phyloP scores from a whole-genome alignment of 805 yeast genomes.

The Starmerella bacillaris region DNA sequence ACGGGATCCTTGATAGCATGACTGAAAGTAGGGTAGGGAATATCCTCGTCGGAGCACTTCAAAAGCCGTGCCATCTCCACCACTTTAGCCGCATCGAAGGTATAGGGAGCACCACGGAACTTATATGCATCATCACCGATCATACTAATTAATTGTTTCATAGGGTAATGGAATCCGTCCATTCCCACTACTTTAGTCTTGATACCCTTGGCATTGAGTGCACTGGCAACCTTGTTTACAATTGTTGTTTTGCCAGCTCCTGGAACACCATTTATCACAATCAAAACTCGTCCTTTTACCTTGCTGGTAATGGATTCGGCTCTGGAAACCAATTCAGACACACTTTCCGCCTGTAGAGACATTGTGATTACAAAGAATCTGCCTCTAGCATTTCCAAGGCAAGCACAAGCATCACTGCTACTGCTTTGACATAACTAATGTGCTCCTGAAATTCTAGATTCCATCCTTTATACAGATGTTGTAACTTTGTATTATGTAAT shows the following conservation, averaged over 20 bases:
- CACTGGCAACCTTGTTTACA: slow-evolving; percentile 30
- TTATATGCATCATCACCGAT: slow-evolving; percentile 37
- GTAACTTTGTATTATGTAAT: no score
- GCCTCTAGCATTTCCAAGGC: no score
- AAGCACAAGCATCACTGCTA: no score
- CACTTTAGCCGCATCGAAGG: slow-evolving; percentile 49
- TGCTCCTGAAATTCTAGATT: no score
- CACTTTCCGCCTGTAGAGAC: no score
- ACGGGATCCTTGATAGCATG: slow-evolving; percentile 54
- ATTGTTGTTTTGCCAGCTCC: slow-evolving; percentile 74
- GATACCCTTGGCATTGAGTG: slow-evolving; percentile 22
- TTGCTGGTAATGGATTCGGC: not conserved
- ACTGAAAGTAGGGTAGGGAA: slow-evolving; percentile 47
- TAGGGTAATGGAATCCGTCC: slow-evolving; percentile 64
- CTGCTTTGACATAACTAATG: no score
- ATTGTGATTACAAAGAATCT: no score
- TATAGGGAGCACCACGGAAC: slow-evolving; percentile 70
- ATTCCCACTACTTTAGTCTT: slow-evolving; percentile 32
- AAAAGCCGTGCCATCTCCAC: slow-evolving; percentile 24
- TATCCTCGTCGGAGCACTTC: slow-evolving; percentile 9
- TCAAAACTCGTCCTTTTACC: slow-evolving; percentile 27
- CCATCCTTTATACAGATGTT: no score
- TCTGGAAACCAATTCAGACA: no score
- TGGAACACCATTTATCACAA: slow-evolving; percentile 58
- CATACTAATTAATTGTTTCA: slow-evolving; percentile 31